These are phyloP conservation scores for Mycena maculata DNA, from an alignment of 768 basidiomycete species.

Conservation along the genomic window DNA sequence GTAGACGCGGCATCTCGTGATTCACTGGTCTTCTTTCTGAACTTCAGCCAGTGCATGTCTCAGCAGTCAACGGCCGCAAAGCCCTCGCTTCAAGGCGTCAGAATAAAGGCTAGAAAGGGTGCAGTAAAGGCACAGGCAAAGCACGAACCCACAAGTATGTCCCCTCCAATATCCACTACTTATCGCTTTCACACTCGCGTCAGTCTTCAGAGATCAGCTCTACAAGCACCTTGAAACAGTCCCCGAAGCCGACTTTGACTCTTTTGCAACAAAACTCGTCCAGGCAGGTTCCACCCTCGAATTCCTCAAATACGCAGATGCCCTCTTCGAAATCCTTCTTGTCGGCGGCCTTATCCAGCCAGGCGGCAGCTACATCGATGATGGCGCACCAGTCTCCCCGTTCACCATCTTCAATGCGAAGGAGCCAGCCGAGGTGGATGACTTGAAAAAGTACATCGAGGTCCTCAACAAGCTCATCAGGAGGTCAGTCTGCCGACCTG, in stretches of 20 bases:
- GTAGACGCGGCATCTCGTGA: too few species aligned
- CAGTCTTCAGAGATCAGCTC: slow-evolving; percentile 94
- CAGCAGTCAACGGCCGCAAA: slow-evolving; percentile 85
- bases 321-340: slow-evolving; percentile 95
- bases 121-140: slow-evolving; percentile 93
- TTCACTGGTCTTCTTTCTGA: not conserved
- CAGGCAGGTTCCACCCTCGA: slow-evolving; percentile 95
- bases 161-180: slow-evolving; percentile 12
- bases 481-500: slow-evolving; percentile 62
- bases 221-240: slow-evolving; percentile 92
- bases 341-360: slow-evolving; percentile 97
- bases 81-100: slow-evolving; percentile 93
- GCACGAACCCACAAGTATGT: slow-evolving; percentile 85
- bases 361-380: slow-evolving; percentile 91
- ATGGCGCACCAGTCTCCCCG: slow-evolving; percentile 84
- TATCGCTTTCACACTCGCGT: slow-evolving; percentile 13
- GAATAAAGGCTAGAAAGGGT: slow-evolving; percentile 93
- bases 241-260: slow-evolving; percentile 83
- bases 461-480: slow-evolving; percentile 96
- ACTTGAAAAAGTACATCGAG: slow-evolving; percentile 93
- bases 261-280: slow-evolving; percentile 84
- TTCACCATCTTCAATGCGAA: slow-evolving; percentile 90
- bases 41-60: slow-evolving; percentile 87
- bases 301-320: slow-evolving; percentile 96
- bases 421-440: slow-evolving; percentile 81